Base-by-base conservation (phyloP, 2,329 filamentous ascomycete genomes). In the Aulographum hederae region DNA sequence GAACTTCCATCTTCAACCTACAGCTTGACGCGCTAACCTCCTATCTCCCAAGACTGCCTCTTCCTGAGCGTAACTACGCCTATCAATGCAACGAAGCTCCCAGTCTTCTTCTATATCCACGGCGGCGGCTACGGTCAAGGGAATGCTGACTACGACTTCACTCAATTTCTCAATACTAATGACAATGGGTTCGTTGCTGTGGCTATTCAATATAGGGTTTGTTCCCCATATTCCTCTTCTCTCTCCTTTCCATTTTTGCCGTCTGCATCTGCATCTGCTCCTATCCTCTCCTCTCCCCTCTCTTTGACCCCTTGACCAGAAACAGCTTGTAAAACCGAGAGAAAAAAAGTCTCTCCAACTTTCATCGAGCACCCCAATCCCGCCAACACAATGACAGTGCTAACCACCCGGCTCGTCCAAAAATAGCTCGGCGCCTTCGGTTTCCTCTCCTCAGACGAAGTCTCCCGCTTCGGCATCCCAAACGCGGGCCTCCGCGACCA, bases 201-300 rank as follows among this genome's bases (percentile, higher is more conserved):
- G 14, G 44, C 54, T 3, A 61, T 67, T 25, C 59, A 67, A 37
- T 67, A 67, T 38, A 45, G 63, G 12, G 54, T 62, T 42, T n/a
- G n/a, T n/a, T n/a, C n/a, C n/a, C n/a, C n/a, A n/a, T n/a, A n/a
- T n/a, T n/a, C n/a, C n/a, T n/a, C n/a, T n/a, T n/a, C n/a, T n/a
- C n/a, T n/a, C n/a, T n/a, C n/a, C n/a, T n/a, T n/a, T n/a, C n/a
- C n/a, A n/a, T n/a, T n/a, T n/a, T n/a, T n/a, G n/a, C n/a, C n/a
- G n/a, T n/a, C n/a, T n/a, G n/a, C n/a, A n/a, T n/a, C n/a, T n/a
- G n/a, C n/a, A n/a, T n/a, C n/a, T n/a, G n/a, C n/a, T n/a, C n/a
- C n/a, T n/a, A n/a, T n/a, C n/a, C n/a, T n/a, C n/a, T n/a, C n/a
- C n/a, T n/a, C n/a, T n/a, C n/a, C n/a, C n/a, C n/a, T n/a, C n/a